Percentiles rank a stretch among this genome's conserved stretches.
Conservation (phyloP, 2,329 filamentous ascomycete species). For the Rutstroemia sp. region DNA sequence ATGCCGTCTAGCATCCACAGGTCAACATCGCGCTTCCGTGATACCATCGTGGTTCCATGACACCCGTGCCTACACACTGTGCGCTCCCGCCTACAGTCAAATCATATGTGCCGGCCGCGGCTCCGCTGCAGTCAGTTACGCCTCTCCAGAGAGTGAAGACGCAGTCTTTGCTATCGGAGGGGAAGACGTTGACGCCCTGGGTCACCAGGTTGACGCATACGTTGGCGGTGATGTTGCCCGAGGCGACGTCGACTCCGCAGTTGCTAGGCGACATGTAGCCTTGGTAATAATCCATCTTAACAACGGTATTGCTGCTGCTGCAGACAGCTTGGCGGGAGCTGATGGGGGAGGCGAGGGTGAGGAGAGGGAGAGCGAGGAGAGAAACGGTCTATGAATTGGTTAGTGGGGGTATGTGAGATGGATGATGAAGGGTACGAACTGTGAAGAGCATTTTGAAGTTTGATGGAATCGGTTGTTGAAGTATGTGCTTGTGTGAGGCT, state of each 20-base stretch:
- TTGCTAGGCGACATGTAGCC: background rate
- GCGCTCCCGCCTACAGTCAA: background rate
- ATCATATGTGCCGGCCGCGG: background rate
- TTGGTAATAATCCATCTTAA: constrained; percentile 4
- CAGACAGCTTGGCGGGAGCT: background rate
- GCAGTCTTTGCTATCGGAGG: background rate
- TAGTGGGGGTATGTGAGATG: background rate
- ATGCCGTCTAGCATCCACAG: background rate
- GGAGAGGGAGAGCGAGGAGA: background rate
- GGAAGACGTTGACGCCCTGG: constrained; percentile 2
- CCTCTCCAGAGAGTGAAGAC: background rate
- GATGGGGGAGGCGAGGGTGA: background rate
- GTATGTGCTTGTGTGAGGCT: background rate
- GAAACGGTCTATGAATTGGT: background rate
- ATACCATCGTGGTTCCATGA: background rate
- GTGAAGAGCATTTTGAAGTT: constrained; percentile 4
- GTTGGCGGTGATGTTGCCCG: constrained; percentile 1
- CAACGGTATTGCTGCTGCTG: background rate
- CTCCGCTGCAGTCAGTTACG: background rate
- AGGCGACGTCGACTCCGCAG: background rate
- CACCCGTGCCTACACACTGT: constrained; percentile 1
- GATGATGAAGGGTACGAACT: background rate
- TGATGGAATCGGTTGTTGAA: background rate
- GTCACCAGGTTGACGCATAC: background rate
- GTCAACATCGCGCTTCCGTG: constrained; percentile 3